phyloP scores from a whole-genome alignment of 352 stramenopile species.

The Pythium sp. region DNA sequence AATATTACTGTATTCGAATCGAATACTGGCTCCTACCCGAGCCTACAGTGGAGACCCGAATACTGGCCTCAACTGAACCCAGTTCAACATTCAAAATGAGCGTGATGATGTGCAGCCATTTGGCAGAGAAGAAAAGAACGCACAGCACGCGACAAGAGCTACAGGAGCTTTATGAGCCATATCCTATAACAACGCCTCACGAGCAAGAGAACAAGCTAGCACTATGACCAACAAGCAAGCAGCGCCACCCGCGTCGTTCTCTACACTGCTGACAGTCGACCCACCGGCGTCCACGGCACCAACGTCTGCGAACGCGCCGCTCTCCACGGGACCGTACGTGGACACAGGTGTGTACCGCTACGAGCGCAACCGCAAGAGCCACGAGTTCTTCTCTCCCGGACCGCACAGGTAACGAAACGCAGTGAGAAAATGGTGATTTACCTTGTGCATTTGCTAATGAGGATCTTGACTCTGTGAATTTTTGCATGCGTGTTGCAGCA shows the following conservation, averaged over 20 bases:
- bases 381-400: slow-evolving; percentile 77
- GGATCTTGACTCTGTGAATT: not conserved
- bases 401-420: slow-evolving; percentile 38
- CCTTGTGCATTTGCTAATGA: not conserved
- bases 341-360: slow-evolving; percentile 74
- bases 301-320: slow-evolving; percentile 7
- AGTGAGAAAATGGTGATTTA: not conserved
- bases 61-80: not conserved
- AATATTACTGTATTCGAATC: not conserved
- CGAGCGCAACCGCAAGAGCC: slow-evolving; percentile 60
- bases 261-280: not conserved
- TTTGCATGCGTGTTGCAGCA: slow-evolving; percentile 15
- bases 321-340: slow-evolving; percentile 31
- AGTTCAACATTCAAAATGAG: not conserved
- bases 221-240: not conserved
- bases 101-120: not conserved
- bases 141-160: not conserved
- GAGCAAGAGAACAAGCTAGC: not conserved
- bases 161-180: not conserved
- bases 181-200: not conserved
- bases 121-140: slow-evolving; percentile 1
- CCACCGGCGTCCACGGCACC: slow-evolving; percentile 1
- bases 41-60: not conserved
- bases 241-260: not conserved
- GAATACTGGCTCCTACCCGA: not conserved